Conservation (phyloP, 257 asterid species). For the Catharanthus roseus region DNA sequence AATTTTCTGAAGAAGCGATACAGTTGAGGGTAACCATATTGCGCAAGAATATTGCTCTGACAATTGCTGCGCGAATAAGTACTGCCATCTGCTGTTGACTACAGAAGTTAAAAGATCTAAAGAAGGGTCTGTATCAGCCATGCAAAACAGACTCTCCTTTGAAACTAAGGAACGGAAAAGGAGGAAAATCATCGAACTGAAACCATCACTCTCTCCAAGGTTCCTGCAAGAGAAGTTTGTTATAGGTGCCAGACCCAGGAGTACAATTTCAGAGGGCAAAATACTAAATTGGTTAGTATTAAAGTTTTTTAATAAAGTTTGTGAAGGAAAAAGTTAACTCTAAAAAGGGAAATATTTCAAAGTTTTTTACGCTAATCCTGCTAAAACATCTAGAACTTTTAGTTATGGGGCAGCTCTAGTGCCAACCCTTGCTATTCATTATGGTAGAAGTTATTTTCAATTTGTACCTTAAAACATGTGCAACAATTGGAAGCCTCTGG, state of each 20-base stretch:
- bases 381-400: not conserved
- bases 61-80: constrained; percentile 55
- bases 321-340: not conserved
- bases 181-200: constrained; percentile 71
- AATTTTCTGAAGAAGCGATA: constrained; percentile 52
- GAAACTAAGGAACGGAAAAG: constrained; percentile 61
- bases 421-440: not conserved
- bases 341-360: not conserved
- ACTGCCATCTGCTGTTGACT: constrained; percentile 68
- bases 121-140: constrained; percentile 32
- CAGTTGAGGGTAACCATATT: constrained; percentile 76
- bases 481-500: constrained; percentile 57
- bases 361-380: not conserved
- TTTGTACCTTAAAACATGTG: constrained; percentile 66
- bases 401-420: not conserved
- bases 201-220: constrained; percentile 67
- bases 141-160: constrained; percentile 33
- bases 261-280: not conserved
- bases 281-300: not conserved
- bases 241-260: constrained; percentile 20
- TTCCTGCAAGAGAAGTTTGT: constrained; percentile 55
- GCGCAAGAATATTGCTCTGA: constrained; percentile 73
- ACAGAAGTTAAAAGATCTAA: constrained; percentile 31
- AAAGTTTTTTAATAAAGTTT: not conserved
- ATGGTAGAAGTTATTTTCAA: not conserved